These are phyloP conservation scores for Spathaspora gorwiae DNA, from an alignment of 805 yeast species.

Conservation along the genomic window DNA sequence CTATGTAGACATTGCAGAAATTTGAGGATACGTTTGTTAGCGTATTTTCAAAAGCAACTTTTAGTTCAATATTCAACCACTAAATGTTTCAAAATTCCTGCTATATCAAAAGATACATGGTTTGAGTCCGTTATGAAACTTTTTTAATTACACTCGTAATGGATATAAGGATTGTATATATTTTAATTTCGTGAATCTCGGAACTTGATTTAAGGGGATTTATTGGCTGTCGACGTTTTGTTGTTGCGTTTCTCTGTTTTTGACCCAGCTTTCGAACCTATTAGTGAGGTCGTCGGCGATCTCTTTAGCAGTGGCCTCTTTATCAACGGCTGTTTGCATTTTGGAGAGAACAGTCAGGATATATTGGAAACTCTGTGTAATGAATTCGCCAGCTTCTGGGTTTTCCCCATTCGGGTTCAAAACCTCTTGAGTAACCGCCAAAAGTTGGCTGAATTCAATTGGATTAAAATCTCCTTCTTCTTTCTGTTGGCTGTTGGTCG, in stretches of 20 bases:
- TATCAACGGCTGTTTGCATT: conserved; percentile 29
- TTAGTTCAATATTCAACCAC: too few species aligned
- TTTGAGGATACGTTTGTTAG: too few species aligned
- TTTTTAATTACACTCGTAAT: conserved; percentile 21
- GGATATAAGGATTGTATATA: conserved; percentile 47
- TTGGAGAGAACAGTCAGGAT: conserved; percentile 20
- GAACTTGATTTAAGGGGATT: too few species aligned
- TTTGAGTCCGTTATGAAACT: conserved; percentile 39
- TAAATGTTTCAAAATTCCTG: conserved; percentile 12
- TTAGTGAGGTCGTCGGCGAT: conserved; percentile 30
- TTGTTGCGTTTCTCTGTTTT: conserved; percentile 11
- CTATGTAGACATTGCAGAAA: too few species aligned
- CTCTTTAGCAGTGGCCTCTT: conserved; percentile 28
- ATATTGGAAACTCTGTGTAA: conserved; percentile 23
- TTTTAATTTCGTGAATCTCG: conserved; percentile 5
- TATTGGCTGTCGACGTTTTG: not conserved
- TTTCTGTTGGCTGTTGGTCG: not conserved
- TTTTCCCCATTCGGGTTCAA: conserved; percentile 28
- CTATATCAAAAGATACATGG: conserved; percentile 33
- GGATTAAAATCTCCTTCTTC: conserved; percentile 1
- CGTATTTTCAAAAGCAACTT: too few species aligned
- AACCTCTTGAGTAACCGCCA: too few species aligned
- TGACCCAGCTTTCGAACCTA: conserved; percentile 26
- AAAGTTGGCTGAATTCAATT: too few species aligned
- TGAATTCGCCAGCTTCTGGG: conserved; percentile 22